phyloP scores from a whole-genome alignment of 148 eudicot species.

The Amaranthus palmeri region DNA sequence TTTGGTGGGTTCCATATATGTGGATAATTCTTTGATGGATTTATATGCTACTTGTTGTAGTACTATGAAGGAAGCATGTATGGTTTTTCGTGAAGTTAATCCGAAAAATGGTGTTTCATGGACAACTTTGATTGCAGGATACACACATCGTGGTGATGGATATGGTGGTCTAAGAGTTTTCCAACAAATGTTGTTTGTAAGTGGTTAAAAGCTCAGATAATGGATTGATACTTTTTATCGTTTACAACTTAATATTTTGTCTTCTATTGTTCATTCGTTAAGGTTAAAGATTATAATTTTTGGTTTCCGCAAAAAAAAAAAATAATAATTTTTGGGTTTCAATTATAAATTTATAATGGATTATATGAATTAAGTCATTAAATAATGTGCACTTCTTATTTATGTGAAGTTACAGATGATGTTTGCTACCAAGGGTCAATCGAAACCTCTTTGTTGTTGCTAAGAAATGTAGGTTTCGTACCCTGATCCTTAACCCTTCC shows the following conservation, averaged over 20 bases:
- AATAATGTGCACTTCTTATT: too few relatives aligned
- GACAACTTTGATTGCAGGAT: slow-evolving; percentile 81
- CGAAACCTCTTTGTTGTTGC: too few relatives aligned
- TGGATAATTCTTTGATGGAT: slow-evolving; percentile 69
- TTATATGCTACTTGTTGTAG: slow-evolving; percentile 65
- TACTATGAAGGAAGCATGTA: slow-evolving; percentile 53
- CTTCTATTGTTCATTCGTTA: neutral
- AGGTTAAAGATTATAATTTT: too few relatives aligned
- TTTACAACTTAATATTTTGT: neutral
- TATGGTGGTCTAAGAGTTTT: slow-evolving; percentile 57
- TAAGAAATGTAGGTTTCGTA: too few relatives aligned
- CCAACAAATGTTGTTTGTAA: slow-evolving; percentile 59
- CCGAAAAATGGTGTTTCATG: slow-evolving; percentile 62
- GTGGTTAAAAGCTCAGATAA: slow-evolving; percentile 19
- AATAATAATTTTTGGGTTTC: too few relatives aligned
- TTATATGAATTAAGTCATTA: too few relatives aligned
- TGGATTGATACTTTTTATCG: neutral
- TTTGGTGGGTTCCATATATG: slow-evolving; percentile 49
- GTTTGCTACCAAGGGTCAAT: too few relatives aligned
- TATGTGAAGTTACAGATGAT: too few relatives aligned
- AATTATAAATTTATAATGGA: too few relatives aligned
- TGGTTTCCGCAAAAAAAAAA: too few relatives aligned
- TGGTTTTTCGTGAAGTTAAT: slow-evolving; percentile 46
- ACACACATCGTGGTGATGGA: slow-evolving; percentile 77
- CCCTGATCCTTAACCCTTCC: too few relatives aligned